Conservation (phyloP, 345 rosid species). For the Brassica juncea region DNA sequence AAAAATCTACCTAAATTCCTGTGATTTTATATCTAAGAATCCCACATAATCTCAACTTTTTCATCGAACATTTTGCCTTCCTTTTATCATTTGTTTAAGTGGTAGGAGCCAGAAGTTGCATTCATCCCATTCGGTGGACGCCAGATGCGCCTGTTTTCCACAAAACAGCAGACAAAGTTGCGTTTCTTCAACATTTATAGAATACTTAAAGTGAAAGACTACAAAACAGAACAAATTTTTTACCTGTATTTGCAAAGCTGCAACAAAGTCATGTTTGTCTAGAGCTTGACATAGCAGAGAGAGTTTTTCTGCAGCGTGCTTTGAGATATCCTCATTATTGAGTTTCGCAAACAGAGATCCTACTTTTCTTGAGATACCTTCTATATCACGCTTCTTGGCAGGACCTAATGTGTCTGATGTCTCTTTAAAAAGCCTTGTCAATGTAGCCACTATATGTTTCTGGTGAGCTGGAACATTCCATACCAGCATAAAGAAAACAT, state of each 20-base stretch:
- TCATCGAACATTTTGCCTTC: constrained; percentile 1
- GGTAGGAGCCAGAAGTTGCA: not conserved
- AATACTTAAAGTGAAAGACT: not conserved
- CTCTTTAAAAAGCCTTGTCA: constrained; percentile 72
- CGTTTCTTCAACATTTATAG: not conserved
- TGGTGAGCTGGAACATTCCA: constrained; percentile 53
- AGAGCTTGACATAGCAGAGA: constrained; percentile 23
- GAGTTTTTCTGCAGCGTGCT: constrained; percentile 48
- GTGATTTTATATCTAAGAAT: not conserved
- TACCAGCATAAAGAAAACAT: not conserved
- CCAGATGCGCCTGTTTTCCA: not conserved
- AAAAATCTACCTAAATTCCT: not conserved
- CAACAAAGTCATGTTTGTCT: constrained; percentile 61
- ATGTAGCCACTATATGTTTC: constrained; percentile 51
- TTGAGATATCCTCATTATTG: constrained; percentile 14
- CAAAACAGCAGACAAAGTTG: not conserved
- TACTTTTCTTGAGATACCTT: constrained; percentile 21
- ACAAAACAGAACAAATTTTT: not conserved
- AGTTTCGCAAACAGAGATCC: constrained; percentile 20
- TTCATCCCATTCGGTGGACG: not conserved
- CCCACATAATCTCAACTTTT: not conserved
- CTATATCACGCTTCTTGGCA: constrained; percentile 20
- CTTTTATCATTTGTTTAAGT: not conserved
- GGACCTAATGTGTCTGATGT: constrained; percentile 63
- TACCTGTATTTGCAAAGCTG: constrained; percentile 49